Base-by-base conservation (phyloP, 2,329 filamentous ascomycete genomes). In the Colletotrichum eleusines region DNA sequence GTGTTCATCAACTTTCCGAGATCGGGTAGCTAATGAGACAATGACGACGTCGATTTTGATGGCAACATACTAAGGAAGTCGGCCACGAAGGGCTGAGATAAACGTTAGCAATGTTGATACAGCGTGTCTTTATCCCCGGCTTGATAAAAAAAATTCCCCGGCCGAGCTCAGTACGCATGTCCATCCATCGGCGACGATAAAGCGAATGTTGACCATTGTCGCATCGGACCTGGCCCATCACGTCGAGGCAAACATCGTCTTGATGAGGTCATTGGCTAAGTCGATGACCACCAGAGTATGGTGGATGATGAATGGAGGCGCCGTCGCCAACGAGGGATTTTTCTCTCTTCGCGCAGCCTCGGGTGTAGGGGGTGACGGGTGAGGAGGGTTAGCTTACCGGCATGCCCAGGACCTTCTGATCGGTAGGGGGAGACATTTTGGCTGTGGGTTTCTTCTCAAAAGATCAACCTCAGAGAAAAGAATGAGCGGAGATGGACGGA, bases 11-110 rank as follows among this genome's bases (percentile, higher is more conserved):
- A 28, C 55, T 61, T 9, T 23, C 44, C 58, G 53, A 33, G 18
- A 8, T 28, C 40, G 48, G 60, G 6, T 20, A 35, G 53, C 51
- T 18, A 48, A 26, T 18, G 1, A 5, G 11, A 23, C 2, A 48
- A 2, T 8, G 31, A 18, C 48, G 2, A 33, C 60, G 42, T 63
- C 53, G 57, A 18, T 5, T 2, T 42, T n/a, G 28, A n/a, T 48
- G 51, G 18, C 42, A 5, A 96, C 95, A 82, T 97, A 97, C 94
- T 98, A 91, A 98, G 84, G 91, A 98, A 98, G 89, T 98, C 95
- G 83, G 97, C 94, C 83, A 98, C 82, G 90, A 98, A 98, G 84
- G 94, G 93, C 92, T 97, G 81, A 75, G 50, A 73, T 66, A 63
- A n/a, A 71, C 71, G 78, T 85, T 80, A 85, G 82, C 77, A 51